Percentiles rank a stretch among this genome's conserved stretches.
phyloP scores from a whole-genome alignment of 371 early-diverging fungal genomes.

The Dinochytrium kinnereticum region DNA sequence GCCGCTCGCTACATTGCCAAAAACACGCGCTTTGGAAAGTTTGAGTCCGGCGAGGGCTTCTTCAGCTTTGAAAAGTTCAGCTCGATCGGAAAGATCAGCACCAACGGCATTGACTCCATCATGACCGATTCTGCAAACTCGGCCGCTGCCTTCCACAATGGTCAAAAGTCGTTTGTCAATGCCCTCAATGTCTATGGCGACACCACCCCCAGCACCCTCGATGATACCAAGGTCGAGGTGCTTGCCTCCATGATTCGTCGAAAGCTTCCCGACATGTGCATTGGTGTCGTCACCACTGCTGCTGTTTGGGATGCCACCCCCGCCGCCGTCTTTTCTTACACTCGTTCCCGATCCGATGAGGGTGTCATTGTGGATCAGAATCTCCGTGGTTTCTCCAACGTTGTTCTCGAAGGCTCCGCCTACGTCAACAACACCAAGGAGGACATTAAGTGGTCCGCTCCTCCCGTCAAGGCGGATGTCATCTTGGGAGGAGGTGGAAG shows the following conservation, averaged over 20 bases:
- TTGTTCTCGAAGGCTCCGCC: constrained; percentile 11
- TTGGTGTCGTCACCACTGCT: constrained; percentile 78
- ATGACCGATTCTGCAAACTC: constrained; percentile 81
- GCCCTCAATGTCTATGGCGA: constrained; percentile 67
- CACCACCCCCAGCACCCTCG: constrained; percentile 37
- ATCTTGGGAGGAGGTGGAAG: constrained; percentile 60
- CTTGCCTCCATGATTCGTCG: constrained; percentile 74
- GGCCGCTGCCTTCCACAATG: constrained; percentile 71
- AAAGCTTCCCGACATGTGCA: constrained; percentile 63
- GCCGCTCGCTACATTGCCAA: constrained; percentile 46
- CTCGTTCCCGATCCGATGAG: constrained; percentile 58
- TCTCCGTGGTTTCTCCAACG: constrained; percentile 56
- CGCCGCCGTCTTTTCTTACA: constrained; percentile 70
- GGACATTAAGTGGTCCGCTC: constrained; percentile 23
- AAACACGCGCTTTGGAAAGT: constrained; percentile 44
- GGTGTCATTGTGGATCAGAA: constrained; percentile 69
- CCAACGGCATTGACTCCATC: constrained; percentile 74
- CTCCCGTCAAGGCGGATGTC: constrained; percentile 69
- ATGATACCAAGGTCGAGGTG: constrained; percentile 56
- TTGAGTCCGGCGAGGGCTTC: constrained; percentile 48
- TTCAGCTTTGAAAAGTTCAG: constrained; percentile 69
- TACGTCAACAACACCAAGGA: constrained; percentile 14
- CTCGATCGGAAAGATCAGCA: constrained; percentile 69
- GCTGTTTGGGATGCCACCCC: constrained; percentile 76
- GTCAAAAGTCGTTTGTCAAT: constrained; percentile 68